A percentile compares a stretch with the other conserved stretches of the same genome.
Conservation (phyloP, 345 rosid species). For the Citrus hindsii region DNA sequence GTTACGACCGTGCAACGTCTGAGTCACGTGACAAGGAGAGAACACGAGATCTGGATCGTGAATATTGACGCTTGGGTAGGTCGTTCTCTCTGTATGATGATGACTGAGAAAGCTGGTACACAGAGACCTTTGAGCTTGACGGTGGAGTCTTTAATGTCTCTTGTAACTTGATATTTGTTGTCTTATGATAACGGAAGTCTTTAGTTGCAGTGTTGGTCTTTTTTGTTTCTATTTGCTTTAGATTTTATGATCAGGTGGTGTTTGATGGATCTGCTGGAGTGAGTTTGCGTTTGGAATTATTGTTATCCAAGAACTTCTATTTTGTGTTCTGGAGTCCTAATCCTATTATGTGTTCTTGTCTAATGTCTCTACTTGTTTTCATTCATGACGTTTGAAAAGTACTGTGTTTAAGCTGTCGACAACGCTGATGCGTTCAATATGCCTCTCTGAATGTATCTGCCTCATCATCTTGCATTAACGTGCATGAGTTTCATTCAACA, state of each 20-base stretch:
- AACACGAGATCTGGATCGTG: slow-evolving; percentile 19
- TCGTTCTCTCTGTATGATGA: slow-evolving; percentile 23
- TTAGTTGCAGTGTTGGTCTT: not conserved
- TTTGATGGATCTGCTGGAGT: not conserved
- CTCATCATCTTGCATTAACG: not conserved
- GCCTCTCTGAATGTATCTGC: not conserved
- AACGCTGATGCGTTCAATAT: not conserved
- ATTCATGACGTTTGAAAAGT: not conserved
- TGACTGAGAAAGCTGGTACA: slow-evolving; percentile 7
- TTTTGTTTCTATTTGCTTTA: slow-evolving; percentile 1
- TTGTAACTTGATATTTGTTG: not conserved
- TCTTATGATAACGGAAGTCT: not conserved
- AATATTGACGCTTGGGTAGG: slow-evolving; percentile 29
- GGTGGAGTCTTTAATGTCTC: not conserved
- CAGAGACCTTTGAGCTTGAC: not conserved
- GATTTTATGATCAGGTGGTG: not conserved
- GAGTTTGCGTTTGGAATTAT: not conserved
- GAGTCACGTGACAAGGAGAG: slow-evolving; percentile 30
- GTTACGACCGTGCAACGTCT: slow-evolving; percentile 39
- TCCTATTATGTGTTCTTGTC: not conserved
- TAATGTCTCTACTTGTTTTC: not conserved
- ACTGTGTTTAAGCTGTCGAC: not conserved
- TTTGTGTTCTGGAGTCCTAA: not conserved
- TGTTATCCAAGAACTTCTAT: not conserved
- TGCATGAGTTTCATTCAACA: too few species aligned